Evolutionary conservation across 495 filamentous ascomycete species (phyloP).

Genomic region (Hypoxylon intermedium): DNA sequence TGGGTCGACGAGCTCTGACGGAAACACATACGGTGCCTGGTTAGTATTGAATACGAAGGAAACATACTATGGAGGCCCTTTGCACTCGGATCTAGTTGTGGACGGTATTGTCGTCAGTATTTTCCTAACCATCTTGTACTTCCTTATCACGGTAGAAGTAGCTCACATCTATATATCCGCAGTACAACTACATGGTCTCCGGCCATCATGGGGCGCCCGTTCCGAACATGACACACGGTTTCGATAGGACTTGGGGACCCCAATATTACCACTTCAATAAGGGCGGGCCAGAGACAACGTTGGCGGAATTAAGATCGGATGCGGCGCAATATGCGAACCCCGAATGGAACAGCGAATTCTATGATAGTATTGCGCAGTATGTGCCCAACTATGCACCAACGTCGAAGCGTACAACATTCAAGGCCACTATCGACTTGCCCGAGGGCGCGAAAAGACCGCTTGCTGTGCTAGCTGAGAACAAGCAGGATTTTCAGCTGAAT

Average conservation of each 20-base stretch:
- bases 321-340: constrained; percentile 54
- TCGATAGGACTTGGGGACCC: constrained; percentile 64
- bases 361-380: constrained; percentile 60
- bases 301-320: constrained; percentile 53
- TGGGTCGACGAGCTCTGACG: constrained; percentile 56
- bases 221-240: constrained; percentile 65
- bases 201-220: constrained; percentile 65
- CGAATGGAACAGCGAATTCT: constrained; percentile 59
- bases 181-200: constrained; percentile 52
- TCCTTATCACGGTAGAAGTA: background rate
- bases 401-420: constrained; percentile 49
- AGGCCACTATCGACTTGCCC: constrained; percentile 55
- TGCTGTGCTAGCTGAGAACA: constrained; percentile 57
- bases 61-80: constrained; percentile 64
- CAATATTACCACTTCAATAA: constrained; percentile 66
- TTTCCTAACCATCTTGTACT: constrained; percentile 13
- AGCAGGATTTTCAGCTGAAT: constrained; percentile 62
- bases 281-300: constrained; percentile 44
- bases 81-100: constrained; percentile 63
- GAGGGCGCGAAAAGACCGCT: constrained; percentile 52
- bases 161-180: background rate
- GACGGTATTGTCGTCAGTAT: constrained; percentile 66
- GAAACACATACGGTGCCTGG: constrained; percentile 61
- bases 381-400: constrained; percentile 60
- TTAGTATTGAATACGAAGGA: constrained; percentile 66